A percentile compares a stretch with the other conserved stretches of the same genome.
These are phyloP conservation scores for Pleurostoma richardsiae DNA, from an alignment of 2,329 filamentous ascomycete species.

Conservation along the genomic window DNA sequence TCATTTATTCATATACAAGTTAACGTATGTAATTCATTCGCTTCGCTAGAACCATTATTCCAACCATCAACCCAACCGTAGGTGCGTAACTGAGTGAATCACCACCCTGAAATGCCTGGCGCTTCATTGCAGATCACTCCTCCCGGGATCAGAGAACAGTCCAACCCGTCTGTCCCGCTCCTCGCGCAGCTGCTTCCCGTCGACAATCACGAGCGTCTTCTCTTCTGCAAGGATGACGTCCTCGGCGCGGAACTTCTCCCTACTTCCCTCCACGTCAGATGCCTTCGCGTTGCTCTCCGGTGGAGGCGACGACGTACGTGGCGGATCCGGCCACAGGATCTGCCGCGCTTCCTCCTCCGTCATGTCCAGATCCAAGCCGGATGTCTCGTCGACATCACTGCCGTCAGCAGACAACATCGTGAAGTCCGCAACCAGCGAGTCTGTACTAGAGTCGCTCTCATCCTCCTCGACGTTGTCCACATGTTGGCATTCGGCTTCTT, in stretches of 20 bases:
- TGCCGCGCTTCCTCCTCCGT: conserved; percentile 32
- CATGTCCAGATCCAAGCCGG: conserved; percentile 21
- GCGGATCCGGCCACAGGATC: conserved; percentile 31
- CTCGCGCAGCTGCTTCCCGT: conserved; percentile 18
- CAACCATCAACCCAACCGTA: too few species aligned
- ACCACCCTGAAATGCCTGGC: too few species aligned
- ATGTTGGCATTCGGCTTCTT: background rate
- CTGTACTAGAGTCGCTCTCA: background rate
- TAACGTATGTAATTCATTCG: too few species aligned
- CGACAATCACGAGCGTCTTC: conserved; percentile 8
- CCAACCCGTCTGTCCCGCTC: conserved; percentile 17
- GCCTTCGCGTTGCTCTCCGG: background rate
- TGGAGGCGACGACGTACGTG: background rate
- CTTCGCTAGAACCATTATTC: too few species aligned
- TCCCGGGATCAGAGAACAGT: background rate
- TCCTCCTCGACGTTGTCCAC: background rate
- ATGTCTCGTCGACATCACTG: conserved; percentile 2
- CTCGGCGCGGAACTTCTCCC: conserved; percentile 6
- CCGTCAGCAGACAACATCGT: conserved; percentile 7
- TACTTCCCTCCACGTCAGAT: background rate
- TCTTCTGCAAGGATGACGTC: conserved; percentile 2
- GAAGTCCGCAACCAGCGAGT: background rate
- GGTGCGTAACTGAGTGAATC: too few species aligned
- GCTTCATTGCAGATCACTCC: too few species aligned
- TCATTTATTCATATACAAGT: too few species aligned